These are phyloP conservation scores for Cladosporium sp. DNA, from an alignment of 2,329 filamentous ascomycete species.

Conservation along the genomic window DNA sequence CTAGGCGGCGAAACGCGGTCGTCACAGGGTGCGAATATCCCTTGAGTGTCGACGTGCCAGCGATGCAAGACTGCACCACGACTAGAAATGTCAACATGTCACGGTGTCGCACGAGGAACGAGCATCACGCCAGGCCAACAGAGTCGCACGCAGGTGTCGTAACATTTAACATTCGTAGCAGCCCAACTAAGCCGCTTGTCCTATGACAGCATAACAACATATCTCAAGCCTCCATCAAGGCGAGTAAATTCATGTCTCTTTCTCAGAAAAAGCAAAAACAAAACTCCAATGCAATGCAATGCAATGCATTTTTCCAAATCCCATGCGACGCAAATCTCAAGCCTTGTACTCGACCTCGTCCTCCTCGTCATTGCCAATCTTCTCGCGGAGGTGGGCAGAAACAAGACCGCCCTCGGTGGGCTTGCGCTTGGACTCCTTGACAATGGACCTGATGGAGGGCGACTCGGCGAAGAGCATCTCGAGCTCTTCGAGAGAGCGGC, in stretches of 20 bases:
- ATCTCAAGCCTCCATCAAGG: background rate
- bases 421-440: conserved; percentile 12
- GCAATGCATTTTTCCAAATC: background rate
- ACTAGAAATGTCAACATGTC: too few relatives aligned
- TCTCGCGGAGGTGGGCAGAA: conserved; percentile 10
- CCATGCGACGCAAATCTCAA: background rate
- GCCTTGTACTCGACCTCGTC: conserved; percentile 12
- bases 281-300: conserved; percentile 1
- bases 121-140: background rate
- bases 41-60: too few relatives aligned
- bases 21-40: too few relatives aligned
- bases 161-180: background rate
- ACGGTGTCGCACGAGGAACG: too few relatives aligned
- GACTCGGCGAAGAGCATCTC: conserved; percentile 34
- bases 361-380: conserved; percentile 2
- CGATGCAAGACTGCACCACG: too few relatives aligned
- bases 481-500: conserved; percentile 38
- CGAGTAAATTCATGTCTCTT: background rate
- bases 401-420: conserved; percentile 9
- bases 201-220: background rate
- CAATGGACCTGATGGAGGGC: conserved; percentile 3
- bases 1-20: too few relatives aligned
- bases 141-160: background rate
- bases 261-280: background rate
- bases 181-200: background rate